A percentile compares a stretch with the other conserved stretches of the same genome.
phyloP scores from a whole-genome alignment of 495 filamentous ascomycete genomes.

The Patellaria atrata region DNA sequence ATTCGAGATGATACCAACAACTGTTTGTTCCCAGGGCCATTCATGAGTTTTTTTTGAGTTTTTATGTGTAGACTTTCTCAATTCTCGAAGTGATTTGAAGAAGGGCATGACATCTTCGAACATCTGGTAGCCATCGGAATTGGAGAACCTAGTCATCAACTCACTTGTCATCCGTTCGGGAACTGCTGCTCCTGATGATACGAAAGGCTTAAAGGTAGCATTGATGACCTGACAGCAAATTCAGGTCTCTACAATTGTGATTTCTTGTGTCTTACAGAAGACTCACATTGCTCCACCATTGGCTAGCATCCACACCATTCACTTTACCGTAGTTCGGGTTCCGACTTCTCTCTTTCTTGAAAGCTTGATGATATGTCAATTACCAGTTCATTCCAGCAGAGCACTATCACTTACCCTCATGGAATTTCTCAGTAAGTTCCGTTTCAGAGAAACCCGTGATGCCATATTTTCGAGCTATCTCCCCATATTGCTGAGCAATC shows the following conservation, averaged over 20 bases:
- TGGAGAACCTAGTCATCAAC: conserved; percentile 47
- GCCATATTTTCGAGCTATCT: conserved; percentile 43
- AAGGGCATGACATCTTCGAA: conserved; percentile 40
- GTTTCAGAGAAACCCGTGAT: conserved; percentile 24
- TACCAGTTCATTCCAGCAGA: background rate
- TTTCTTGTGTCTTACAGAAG: background rate
- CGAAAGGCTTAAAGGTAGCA: conserved; percentile 32
- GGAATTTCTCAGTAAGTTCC: conserved; percentile 25
- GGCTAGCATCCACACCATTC: conserved; percentile 37
- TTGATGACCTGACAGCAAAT: conserved; percentile 25
- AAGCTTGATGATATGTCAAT: conserved; percentile 27
- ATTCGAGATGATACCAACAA: conserved; percentile 60
- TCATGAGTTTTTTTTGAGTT: conserved; percentile 6
- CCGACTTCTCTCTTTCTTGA: conserved; percentile 31
- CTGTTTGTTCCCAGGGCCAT: conserved; percentile 28
- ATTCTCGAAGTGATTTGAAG: conserved; percentile 35
- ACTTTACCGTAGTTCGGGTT: conserved; percentile 58
- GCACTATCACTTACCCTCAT: conserved; percentile 26
- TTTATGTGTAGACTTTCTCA: too few relatives aligned
- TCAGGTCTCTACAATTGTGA: background rate
- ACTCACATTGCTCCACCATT: conserved; percentile 56
- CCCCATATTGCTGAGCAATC: conserved; percentile 47
- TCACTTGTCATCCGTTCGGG: conserved; percentile 37
- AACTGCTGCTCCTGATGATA: conserved; percentile 17
- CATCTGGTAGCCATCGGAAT: conserved; percentile 44